Evolutionary conservation across 176 grass and related monocot species (phyloP), one percentile per base, ranked within the genome.

Genomic region (Oryza longistaminata): DNA sequence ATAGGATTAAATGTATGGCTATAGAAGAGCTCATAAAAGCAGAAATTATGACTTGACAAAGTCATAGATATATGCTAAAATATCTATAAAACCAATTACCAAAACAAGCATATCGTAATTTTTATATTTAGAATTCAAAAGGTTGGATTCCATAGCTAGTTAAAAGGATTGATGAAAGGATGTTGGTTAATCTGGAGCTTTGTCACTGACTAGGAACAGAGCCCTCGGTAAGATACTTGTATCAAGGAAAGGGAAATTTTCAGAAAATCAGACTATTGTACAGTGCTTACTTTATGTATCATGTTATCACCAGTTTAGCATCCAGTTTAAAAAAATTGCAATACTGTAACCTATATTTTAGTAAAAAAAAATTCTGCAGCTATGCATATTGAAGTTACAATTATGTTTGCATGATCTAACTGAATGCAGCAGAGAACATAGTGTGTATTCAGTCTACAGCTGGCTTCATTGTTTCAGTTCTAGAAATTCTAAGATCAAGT

Each of bases 341-440:
- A 66, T 65, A 34, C 73, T 37, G 40, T 25, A 66, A 48, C 26
- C 42, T 31, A 10, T 9, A n/a, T 27, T 29, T 15, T 33, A 83
- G 13, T 48, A n/a, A n/a, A 11, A 3, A 46, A 19, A 37, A 15
- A 3, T 2, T 31, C 15, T 64, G 29, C 35, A 74, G 7, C 69
- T 65, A 19, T 62, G 24, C 7, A 49, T 49, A 22, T 11, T 73
- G 5, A 74, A 33, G 24, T 64, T 60, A 82, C 70, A 66, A 8
- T 83, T 74, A 73, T 64, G 70, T 39, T 74, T 73, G 50, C 43
- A 64, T 31, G 0, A 74, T 19, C 15, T 73, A 64, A 46, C 80
- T 26, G 27, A 82, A 43, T 73, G 34, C 70, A 83, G 26, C 35
- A 64, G 6, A 45, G 45, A 73, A 33, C 50, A 73, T 1, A 8